Evolutionary conservation across 306 rosid species (phyloP).

Genomic region (Citrullus amarus): DNA sequence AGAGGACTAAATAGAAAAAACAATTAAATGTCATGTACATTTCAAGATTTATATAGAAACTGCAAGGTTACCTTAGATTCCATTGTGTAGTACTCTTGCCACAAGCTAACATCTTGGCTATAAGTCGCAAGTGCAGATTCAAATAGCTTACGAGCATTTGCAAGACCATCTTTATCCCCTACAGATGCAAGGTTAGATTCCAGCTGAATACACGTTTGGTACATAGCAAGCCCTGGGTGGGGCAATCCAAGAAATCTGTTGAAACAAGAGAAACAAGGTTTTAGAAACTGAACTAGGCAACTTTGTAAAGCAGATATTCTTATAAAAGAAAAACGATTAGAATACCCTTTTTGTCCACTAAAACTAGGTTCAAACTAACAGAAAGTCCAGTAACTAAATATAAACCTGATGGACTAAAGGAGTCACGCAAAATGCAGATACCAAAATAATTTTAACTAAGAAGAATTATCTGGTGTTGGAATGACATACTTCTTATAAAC

Average conservation of each 20-base stretch:
- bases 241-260: constrained; percentile 72
- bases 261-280: constrained; percentile 2
- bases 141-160: constrained; percentile 53
- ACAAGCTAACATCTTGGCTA: constrained; percentile 51
- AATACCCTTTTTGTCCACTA: too few species aligned
- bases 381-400: too few species aligned
- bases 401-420: too few species aligned
- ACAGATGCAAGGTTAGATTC: constrained; percentile 59
- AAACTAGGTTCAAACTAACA: too few species aligned
- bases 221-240: constrained; percentile 67
- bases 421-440: too few species aligned
- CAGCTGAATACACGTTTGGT: constrained; percentile 56
- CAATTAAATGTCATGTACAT: background rate
- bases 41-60: background rate
- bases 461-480: background rate
- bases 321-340: too few species aligned
- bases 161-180: constrained; percentile 59
- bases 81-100: constrained; percentile 60
- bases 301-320: background rate
- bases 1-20: background rate
- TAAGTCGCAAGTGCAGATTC: constrained; percentile 65
- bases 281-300: background rate
- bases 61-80: constrained; percentile 53
- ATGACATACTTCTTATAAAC: constrained; percentile 58
- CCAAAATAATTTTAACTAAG: too few species aligned